Conservation (phyloP, 176 grass and related monocot genomes). For the Puya raimondii region DNA sequence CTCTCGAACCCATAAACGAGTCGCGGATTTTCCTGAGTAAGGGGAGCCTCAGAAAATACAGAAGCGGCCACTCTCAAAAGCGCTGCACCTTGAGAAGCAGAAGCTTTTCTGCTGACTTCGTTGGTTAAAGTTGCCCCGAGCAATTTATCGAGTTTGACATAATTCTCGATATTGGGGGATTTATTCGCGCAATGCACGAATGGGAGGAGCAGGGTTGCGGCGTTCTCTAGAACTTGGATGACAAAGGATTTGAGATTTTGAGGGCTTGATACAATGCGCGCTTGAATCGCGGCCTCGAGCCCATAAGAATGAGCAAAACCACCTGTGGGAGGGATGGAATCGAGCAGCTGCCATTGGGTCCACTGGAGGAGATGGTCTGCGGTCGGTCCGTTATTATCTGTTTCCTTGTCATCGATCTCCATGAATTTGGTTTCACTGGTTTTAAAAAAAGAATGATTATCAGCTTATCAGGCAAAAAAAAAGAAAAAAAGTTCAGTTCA, state of each 20-base stretch:
- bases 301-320: slow-evolving; percentile 81
- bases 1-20: slow-evolving; percentile 38
- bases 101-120: slow-evolving; percentile 68
- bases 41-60: slow-evolving; percentile 52
- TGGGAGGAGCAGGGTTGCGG: slow-evolving; percentile 59
- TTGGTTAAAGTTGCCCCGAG: slow-evolving; percentile 77
- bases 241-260: slow-evolving; percentile 53
- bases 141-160: slow-evolving; percentile 51
- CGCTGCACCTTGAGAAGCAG: slow-evolving; percentile 57
- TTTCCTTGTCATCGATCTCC: slow-evolving; percentile 23
- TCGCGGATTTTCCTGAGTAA: slow-evolving; percentile 39
- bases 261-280: slow-evolving; percentile 36
- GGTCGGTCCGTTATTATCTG: not conserved
- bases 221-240: slow-evolving; percentile 59
- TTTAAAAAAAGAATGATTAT: no score
- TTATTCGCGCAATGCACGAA: slow-evolving; percentile 49
- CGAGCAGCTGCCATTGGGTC: slow-evolving; percentile 83
- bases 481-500: no score
- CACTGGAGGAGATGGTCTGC: slow-evolving; percentile 31
- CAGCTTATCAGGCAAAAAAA: no score
- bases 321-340: slow-evolving; percentile 78
- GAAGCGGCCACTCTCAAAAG: slow-evolving; percentile 55
- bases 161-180: slow-evolving; percentile 33
- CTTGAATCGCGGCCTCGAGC: slow-evolving; percentile 69
- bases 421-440: not conserved